These are phyloP conservation scores for Ehretia macrophylla DNA, from an alignment of 257 asterid species.

Conservation along the genomic window DNA sequence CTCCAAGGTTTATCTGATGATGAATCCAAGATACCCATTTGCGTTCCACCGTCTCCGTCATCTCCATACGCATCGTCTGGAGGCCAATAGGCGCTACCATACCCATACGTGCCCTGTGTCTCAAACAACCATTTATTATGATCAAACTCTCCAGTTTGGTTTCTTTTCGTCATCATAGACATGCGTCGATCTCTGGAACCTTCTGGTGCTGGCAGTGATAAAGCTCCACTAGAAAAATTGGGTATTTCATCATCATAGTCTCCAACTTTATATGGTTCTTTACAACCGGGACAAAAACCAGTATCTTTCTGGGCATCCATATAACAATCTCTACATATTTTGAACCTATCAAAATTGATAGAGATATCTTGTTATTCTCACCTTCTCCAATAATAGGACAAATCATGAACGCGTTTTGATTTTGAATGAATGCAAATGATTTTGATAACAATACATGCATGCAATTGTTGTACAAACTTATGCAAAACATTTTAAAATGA, in stretches of 20 bases:
- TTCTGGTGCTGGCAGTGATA: constrained; percentile 32
- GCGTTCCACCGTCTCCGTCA: constrained; percentile 41
- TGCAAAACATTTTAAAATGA: no score
- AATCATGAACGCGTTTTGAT: no score
- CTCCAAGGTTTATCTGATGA: constrained; percentile 76
- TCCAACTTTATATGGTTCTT: constrained; percentile 62
- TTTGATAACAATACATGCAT: no score
- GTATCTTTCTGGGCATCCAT: constrained; percentile 82
- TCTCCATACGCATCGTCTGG: constrained; percentile 56
- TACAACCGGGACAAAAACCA: constrained; percentile 78
- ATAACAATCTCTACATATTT: constrained; percentile 86
- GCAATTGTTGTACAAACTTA: no score
- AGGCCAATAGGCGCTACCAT: constrained; percentile 89
- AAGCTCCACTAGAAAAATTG: constrained; percentile 41
- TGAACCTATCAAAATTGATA: constrained; percentile 39
- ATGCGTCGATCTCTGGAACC: constrained; percentile 51
- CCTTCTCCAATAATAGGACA: no score
- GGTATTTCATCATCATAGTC: constrained; percentile 60
- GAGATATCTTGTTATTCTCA: constrained; percentile 3
- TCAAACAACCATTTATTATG: constrained; percentile 82
- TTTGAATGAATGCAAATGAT: no score
- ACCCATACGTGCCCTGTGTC: constrained; percentile 82
- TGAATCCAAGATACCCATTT: constrained; percentile 36
- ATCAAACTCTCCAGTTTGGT: constrained; percentile 80
- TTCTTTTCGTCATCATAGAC: constrained; percentile 72